Evolutionary conservation across 192 early-diverging fungal species (phyloP), one percentile per base, ranked within the genome.

Genomic region (Coemansia javaensis): DNA sequence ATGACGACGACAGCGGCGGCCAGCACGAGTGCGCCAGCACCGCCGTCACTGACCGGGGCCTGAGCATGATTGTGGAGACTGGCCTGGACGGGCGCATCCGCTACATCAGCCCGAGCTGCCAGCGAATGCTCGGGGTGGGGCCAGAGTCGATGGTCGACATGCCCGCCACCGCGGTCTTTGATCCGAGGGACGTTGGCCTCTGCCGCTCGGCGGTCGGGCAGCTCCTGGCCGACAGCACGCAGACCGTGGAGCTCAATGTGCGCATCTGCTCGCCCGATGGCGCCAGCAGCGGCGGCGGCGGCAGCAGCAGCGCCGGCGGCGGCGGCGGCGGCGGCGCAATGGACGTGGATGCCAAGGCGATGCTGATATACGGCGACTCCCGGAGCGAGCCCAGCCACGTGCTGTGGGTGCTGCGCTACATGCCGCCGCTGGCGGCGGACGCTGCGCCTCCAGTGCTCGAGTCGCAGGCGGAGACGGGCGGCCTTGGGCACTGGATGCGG

Each of bases 21-120:
- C n/a, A n/a, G n/a, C n/a, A n/a, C n/a, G n/a, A n/a, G n/a, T n/a
- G n/a, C n/a, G n/a, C n/a, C n/a, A n/a, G n/a, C n/a, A n/a, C n/a
- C n/a, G n/a, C n/a, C n/a, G n/a, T n/a, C n/a, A n/a, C 53, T 7
- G 68, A 71, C 40, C 59, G 48, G 23, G 56, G 61, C 0, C 44
- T 64, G 13, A 71, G 64, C 25, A 64, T 71, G 60, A 47, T 71
- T 5, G 31, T 71, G 0, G 68, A 71, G 41, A 37, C 63, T 1
- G 33, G 46, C 5, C 32, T 71, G 27, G 68, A 71, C 4, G 68
- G 61, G 15, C 60, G 56, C 18, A 63, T 71, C 7, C 55, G 68
- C 20, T 71, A 71, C 13, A 59, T 71, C 33, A 71, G 68, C 24
- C 68, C 68, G 1, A 54, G 60, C 4, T 56, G 68, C 15, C 56